Conservation (phyloP, 371 early-diverging fungal genomes). For the Mortierella sp. region DNA sequence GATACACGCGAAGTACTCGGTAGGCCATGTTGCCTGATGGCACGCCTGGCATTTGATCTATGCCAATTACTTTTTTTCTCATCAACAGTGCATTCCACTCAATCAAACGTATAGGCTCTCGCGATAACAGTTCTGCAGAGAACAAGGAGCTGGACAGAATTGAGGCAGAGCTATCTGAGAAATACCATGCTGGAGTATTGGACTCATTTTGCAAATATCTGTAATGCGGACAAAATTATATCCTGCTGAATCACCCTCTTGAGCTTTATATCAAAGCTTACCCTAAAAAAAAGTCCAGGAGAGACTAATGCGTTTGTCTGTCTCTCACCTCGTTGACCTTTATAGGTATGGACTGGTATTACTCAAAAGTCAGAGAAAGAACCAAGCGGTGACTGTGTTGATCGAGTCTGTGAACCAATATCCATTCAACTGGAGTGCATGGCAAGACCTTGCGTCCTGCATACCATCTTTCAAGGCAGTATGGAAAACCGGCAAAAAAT, state of each 20-base stretch:
- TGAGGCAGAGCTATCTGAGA: slow-evolving; percentile 58
- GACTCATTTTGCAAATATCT: slow-evolving; percentile 79
- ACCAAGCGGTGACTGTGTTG: slow-evolving; percentile 67
- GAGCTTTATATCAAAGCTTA: slow-evolving; percentile 1
- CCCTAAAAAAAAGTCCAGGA: neutral
- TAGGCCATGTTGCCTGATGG: slow-evolving; percentile 6
- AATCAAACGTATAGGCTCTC: slow-evolving; percentile 48
- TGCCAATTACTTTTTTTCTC: neutral
- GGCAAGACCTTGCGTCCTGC: slow-evolving; percentile 78
- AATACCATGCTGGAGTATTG: slow-evolving; percentile 55
- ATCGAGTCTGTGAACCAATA: slow-evolving; percentile 73
- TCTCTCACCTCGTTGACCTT: neutral
- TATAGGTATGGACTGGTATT: slow-evolving; percentile 67
- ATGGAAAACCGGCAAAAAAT: too few relatives aligned
- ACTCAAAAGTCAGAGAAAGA: slow-evolving; percentile 56
- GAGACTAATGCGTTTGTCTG: neutral
- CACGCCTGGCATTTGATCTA: neutral
- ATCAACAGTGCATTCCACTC: neutral
- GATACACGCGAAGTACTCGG: slow-evolving; percentile 66
- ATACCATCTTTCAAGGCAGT: slow-evolving; percentile 62
- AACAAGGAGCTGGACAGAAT: slow-evolving; percentile 63
- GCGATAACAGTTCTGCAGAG: slow-evolving; percentile 56
- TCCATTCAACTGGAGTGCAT: slow-evolving; percentile 93
- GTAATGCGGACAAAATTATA: slow-evolving; percentile 46
- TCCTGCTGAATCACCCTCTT: slow-evolving; percentile 13